Conservation (phyloP, 2,329 filamentous ascomycete genomes). For the Alternaria solani region DNA sequence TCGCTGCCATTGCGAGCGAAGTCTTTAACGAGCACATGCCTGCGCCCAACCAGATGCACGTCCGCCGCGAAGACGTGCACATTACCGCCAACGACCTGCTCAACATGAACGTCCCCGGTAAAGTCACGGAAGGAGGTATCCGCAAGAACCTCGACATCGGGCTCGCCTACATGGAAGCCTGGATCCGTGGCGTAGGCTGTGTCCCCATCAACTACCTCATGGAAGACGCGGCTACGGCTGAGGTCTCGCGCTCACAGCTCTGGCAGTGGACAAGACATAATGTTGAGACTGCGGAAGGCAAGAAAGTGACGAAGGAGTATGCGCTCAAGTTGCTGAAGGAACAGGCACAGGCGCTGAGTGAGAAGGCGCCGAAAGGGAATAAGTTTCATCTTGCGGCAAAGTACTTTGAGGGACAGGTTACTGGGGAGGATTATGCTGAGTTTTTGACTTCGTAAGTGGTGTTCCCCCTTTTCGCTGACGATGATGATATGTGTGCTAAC, state of each 20-base stretch:
- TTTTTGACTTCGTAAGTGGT: conserved; percentile 82
- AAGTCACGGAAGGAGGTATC: conserved; percentile 92
- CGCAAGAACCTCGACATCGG: conserved; percentile 98
- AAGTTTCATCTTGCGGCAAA: conserved; percentile 90
- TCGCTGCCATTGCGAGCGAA: conserved; percentile 86
- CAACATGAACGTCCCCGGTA: conserved; percentile 97
- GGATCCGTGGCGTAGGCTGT: conserved; percentile 92
- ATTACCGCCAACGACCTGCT: conserved; percentile 89
- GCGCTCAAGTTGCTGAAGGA: conserved; percentile 86
- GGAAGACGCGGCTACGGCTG: conserved; percentile 97
- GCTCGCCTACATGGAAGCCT: conserved; percentile 97
- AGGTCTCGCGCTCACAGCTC: conserved; percentile 91
- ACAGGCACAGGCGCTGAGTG: conserved; percentile 76
- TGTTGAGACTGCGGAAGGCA: conserved; percentile 82
- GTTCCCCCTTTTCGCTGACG: background rate
- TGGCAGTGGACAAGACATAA: conserved; percentile 92
- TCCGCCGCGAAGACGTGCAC: conserved; percentile 86
- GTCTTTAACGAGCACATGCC: conserved; percentile 99
- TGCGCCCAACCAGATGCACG: conserved; percentile 93
- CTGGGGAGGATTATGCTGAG: conserved; percentile 96
- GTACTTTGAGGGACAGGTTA: conserved; percentile 93
- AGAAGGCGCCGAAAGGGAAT: conserved; percentile 83
- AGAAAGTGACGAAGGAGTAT: conserved; percentile 92
- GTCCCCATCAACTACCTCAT: conserved; percentile 98
- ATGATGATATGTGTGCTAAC: background rate